phyloP scores from a whole-genome alignment of 257 asterid genomes.

The Scutellaria galericulata region DNA sequence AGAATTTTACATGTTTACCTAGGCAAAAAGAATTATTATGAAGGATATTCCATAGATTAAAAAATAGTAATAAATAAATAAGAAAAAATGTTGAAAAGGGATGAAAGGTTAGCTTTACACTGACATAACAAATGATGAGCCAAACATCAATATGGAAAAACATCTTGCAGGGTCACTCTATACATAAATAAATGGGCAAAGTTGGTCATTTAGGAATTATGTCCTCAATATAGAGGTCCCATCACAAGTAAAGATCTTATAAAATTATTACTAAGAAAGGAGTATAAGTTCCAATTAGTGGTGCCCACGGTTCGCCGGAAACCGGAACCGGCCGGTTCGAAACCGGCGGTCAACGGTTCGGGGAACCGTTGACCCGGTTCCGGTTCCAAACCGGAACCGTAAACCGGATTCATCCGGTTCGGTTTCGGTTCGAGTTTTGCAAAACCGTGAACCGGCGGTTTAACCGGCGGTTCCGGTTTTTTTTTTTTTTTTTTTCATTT shows the following conservation, averaged over 20 bases:
- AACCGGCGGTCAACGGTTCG: too few species aligned
- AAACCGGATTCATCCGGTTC: too few species aligned
- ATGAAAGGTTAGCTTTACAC: neutral
- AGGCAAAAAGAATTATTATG: neutral
- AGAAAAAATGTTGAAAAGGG: neutral
- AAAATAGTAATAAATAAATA: neutral
- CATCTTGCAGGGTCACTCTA: neutral
- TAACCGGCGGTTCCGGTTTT: too few species aligned
- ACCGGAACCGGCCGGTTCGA: too few species aligned
- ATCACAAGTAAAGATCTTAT: neutral
- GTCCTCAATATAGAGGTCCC: neutral
- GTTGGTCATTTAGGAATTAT: constrained; percentile 7
- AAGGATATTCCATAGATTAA: neutral
- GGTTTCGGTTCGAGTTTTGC: too few species aligned
- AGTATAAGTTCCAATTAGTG: neutral
- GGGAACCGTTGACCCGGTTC: too few species aligned
- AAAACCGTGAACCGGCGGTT: too few species aligned
- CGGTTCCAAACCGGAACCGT: too few species aligned
- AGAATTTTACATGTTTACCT: neutral
- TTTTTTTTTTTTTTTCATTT: too few species aligned
- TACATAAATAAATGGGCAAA: neutral
- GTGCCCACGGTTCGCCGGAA: too few species aligned
- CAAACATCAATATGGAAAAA: neutral
- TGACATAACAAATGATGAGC: constrained; percentile 1
- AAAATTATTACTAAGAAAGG: neutral